Conservation (phyloP, 164 flowering plant genomes). For the Magnolia changhungtana region DNA sequence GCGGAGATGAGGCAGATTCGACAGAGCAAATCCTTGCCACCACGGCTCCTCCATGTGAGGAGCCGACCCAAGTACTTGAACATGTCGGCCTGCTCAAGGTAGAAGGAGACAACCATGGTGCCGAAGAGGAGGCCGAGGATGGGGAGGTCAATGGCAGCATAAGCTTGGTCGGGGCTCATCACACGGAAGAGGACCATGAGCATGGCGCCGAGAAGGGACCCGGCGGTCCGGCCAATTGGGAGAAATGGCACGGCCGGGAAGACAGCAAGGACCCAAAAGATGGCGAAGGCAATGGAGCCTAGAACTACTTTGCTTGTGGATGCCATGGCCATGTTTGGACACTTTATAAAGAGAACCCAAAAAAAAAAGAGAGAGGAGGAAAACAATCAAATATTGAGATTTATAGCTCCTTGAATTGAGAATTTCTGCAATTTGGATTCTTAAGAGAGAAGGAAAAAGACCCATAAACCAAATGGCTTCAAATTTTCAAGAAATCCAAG, state of each 20-base stretch:
- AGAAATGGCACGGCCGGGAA: conserved; percentile 83
- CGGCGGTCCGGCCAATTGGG: conserved; percentile 89
- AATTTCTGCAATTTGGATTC: background rate
- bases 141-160: conserved; percentile 76
- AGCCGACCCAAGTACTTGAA: conserved; percentile 72
- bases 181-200: conserved; percentile 82
- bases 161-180: conserved; percentile 77
- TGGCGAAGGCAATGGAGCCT: conserved; percentile 69
- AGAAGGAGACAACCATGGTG: conserved; percentile 88
- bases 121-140: conserved; percentile 94
- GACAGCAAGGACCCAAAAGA: conserved; percentile 87
- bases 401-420: background rate
- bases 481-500: background rate
- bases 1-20: conserved; percentile 73
- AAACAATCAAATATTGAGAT: background rate
- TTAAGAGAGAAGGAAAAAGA: background rate
- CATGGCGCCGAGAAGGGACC: conserved; percentile 80
- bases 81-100: conserved; percentile 85
- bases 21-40: conserved; percentile 72
- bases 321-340: conserved; percentile 45
- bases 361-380: background rate
- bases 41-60: conserved; percentile 70
- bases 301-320: conserved; percentile 49
- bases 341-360: background rate
- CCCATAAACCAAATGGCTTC: background rate